A percentile compares a stretch with the other conserved stretches of the same genome.
Conservation (phyloP, 2,329 filamentous ascomycete species). For the Ascochyta rabiei region DNA sequence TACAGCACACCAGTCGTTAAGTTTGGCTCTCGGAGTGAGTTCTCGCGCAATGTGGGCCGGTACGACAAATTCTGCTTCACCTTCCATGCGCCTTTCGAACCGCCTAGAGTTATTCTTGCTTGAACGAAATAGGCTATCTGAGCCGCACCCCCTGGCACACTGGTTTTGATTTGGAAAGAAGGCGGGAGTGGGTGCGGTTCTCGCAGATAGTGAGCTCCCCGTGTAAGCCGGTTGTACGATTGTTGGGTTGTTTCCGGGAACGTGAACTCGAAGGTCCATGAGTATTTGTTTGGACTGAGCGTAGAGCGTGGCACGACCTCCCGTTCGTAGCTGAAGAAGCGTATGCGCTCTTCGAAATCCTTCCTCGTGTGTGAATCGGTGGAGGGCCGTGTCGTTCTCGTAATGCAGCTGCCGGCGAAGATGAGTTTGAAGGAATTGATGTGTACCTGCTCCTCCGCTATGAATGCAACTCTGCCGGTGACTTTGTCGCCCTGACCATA, state of each 20-base stretch:
- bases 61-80: slow-evolving; percentile 36
- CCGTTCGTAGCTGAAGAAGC: slow-evolving; percentile 39
- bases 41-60: slow-evolving; percentile 26
- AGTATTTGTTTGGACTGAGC: slow-evolving; percentile 36
- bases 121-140: slow-evolving; percentile 41
- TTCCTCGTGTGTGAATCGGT: slow-evolving; percentile 22
- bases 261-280: slow-evolving; percentile 45
- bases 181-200: slow-evolving; percentile 44
- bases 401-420: slow-evolving; percentile 42
- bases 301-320: slow-evolving; percentile 25
- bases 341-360: slow-evolving; percentile 36
- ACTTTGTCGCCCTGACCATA: slow-evolving; percentile 44
- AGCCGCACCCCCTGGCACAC: slow-evolving; percentile 34
- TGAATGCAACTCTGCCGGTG: slow-evolving; percentile 41
- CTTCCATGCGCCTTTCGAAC: slow-evolving; percentile 20
- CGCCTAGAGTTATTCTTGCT: slow-evolving; percentile 29
- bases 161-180: slow-evolving; percentile 37
- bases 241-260: slow-evolving; percentile 42
- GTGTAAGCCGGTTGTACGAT: slow-evolving; percentile 33
- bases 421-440: slow-evolving; percentile 37
- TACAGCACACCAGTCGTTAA: slow-evolving; percentile 34
- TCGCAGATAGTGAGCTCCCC: slow-evolving; percentile 37
- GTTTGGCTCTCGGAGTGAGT: slow-evolving; percentile 23
- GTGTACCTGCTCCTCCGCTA: slow-evolving; percentile 34
- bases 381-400: slow-evolving; percentile 39